A percentile compares a stretch with the other conserved stretches of the same genome.
Conservation (phyloP, 1,139 yeast species). For the Yamadazyma pseudoaaseri region DNA sequence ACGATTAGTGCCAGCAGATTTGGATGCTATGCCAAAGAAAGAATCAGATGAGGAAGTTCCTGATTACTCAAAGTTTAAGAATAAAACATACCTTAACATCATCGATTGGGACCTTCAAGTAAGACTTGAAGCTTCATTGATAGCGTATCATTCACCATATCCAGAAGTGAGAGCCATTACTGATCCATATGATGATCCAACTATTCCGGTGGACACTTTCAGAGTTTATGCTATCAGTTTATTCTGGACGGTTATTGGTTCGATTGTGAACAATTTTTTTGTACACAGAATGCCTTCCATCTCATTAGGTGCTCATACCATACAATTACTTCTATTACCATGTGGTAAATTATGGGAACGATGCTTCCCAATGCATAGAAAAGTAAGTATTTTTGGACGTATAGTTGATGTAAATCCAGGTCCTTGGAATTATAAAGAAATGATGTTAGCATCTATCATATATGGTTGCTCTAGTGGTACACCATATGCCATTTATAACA, state of each 20-base stretch:
- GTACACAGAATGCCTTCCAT: slow-evolving; percentile 45
- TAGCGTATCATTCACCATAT: slow-evolving; percentile 46
- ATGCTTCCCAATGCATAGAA: slow-evolving; percentile 25
- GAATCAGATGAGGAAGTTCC: slow-evolving; percentile 10
- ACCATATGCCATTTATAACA: slow-evolving; percentile 45
- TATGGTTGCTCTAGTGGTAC: slow-evolving; percentile 46
- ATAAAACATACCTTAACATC: slow-evolving; percentile 28
- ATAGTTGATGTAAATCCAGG: slow-evolving; percentile 40
- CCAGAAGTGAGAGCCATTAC: slow-evolving; percentile 47
- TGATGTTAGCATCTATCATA: slow-evolving; percentile 51
- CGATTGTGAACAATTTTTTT: slow-evolving; percentile 43
- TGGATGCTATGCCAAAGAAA: slow-evolving; percentile 9
- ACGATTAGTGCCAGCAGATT: slow-evolving; percentile 19
- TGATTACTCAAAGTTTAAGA: slow-evolving; percentile 17
- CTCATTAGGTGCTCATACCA: slow-evolving; percentile 37
- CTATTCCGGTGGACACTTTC: slow-evolving; percentile 39
- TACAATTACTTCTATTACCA: slow-evolving; percentile 41
- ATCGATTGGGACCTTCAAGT: slow-evolving; percentile 37
- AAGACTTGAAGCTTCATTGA: slow-evolving; percentile 39
- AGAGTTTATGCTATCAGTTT: slow-evolving; percentile 41
- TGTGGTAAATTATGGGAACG: slow-evolving; percentile 44
- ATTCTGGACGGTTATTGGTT: slow-evolving; percentile 44
- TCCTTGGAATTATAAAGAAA: slow-evolving; percentile 66
- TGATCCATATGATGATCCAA: slow-evolving; percentile 44
- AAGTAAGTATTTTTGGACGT: slow-evolving; percentile 20